phyloP scores from a whole-genome alignment of 1,284 basidiomycete species.

The Moniliophthora roreri region DNA sequence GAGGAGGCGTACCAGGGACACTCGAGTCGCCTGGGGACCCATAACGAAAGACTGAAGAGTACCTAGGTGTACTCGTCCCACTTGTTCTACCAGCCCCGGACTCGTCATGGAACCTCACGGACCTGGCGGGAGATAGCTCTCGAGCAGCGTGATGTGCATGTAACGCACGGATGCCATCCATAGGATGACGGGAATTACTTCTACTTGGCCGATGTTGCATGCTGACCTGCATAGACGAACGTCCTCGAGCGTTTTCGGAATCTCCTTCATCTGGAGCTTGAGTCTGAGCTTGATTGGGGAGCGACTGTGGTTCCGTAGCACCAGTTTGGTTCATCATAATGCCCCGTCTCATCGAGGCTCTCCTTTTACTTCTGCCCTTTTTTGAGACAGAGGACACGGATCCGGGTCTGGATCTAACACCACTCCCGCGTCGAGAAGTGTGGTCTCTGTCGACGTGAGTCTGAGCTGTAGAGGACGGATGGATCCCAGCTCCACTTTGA shows the following conservation, averaged over 20 bases:
- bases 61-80: neutral
- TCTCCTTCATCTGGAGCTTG: conserved; percentile 1
- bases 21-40: neutral
- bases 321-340: neutral
- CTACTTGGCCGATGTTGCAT: neutral
- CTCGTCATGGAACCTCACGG: neutral
- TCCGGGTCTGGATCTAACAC: neutral
- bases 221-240: neutral
- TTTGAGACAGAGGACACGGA: neutral
- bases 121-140: neutral
- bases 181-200: neutral
- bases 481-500: neutral
- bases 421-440: neutral
- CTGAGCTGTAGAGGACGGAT: neutral
- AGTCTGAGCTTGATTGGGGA: neutral
- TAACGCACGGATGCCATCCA: neutral
- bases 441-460: neutral
- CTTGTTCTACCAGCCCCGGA: neutral
- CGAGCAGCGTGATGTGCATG: neutral
- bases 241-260: neutral
- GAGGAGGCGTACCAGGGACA: conserved; percentile 3
- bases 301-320: neutral
- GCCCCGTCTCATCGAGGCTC: neutral
- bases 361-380: neutral
- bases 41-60: neutral